Evolutionary conservation across 2,329 filamentous ascomycete genomes (phyloP).

Genomic region (Sclerotiophoma versabilis): DNA sequence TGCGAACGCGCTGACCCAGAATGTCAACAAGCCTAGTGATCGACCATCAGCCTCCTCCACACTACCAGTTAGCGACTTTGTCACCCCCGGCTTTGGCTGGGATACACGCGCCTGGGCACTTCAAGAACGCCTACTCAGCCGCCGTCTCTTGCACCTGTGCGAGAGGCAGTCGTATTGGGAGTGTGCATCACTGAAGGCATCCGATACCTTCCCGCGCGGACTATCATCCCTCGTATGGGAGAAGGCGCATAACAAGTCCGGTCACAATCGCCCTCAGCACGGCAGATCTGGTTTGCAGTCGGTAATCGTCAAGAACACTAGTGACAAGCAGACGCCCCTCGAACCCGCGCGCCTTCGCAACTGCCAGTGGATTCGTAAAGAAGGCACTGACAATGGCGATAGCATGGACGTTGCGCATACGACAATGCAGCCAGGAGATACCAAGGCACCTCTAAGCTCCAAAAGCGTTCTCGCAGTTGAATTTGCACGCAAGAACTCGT

Average conservation of each 20-base stretch:
- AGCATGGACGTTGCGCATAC: slow-evolving; percentile 24
- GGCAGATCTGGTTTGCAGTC: slow-evolving; percentile 8
- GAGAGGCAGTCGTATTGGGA: slow-evolving; percentile 49
- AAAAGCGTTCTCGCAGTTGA: not conserved
- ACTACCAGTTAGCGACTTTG: slow-evolving; percentile 24
- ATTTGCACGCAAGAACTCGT: slow-evolving; percentile 4
- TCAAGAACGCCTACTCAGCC: slow-evolving; percentile 47
- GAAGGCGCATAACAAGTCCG: slow-evolving; percentile 37
- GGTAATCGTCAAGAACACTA: not conserved
- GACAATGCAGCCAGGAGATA: slow-evolving; percentile 11
- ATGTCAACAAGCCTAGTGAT: not conserved
- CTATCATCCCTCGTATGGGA: slow-evolving; percentile 47
- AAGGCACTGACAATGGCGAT: slow-evolving; percentile 28
- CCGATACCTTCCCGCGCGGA: slow-evolving; percentile 45
- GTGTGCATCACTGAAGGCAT: slow-evolving; percentile 47
- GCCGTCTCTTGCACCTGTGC: slow-evolving; percentile 42
- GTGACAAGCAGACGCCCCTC: not conserved
- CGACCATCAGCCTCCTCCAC: slow-evolving; percentile 16
- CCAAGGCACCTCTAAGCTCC: slow-evolving; percentile 7
- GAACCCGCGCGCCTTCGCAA: slow-evolving; percentile 20
- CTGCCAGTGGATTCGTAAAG: slow-evolving; percentile 32
- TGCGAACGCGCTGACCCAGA: not conserved
- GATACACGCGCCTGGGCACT: slow-evolving; percentile 47
- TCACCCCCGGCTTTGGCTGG: slow-evolving; percentile 38
- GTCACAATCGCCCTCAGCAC: slow-evolving; percentile 5